phyloP scores from a whole-genome alignment of 2,329 filamentous ascomycete species.

The Teratosphaeria nubilosa region DNA sequence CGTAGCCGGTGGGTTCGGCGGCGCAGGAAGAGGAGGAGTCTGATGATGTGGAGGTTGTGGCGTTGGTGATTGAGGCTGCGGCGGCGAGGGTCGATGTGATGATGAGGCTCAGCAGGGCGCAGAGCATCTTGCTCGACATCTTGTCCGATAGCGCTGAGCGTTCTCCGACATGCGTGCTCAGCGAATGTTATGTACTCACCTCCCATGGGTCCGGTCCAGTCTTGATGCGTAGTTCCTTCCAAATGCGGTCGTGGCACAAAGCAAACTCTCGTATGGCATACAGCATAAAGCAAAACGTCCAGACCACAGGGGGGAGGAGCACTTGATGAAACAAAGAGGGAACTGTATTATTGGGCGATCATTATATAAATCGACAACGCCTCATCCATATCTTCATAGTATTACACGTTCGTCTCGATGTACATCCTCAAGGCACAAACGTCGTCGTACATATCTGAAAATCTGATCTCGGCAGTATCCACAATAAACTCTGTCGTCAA shows the following conservation, averaged over 20 bases:
- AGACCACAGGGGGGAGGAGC: not conserved
- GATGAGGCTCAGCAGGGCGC: not conserved
- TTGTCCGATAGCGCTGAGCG: not conserved
- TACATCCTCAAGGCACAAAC: not conserved
- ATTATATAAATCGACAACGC: not conserved
- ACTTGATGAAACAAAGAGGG: not conserved
- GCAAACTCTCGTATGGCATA: not conserved
- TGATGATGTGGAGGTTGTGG: not conserved
- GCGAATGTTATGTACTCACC: not conserved
- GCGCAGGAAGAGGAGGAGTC: not conserved
- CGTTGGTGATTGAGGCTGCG: not conserved
- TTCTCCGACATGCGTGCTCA: not conserved
- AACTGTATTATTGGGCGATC: not conserved
- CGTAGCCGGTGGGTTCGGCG: not conserved
- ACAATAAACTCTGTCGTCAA: not conserved
- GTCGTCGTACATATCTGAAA: not conserved
- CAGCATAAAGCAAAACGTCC: not conserved
- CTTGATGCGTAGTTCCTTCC: not conserved
- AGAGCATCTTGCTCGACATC: not conserved
- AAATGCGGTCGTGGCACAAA: not conserved
- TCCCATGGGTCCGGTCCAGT: not conserved
- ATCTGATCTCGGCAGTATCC: not conserved
- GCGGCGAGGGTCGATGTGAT: not conserved
- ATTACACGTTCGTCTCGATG: not conserved
- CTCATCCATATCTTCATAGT: not conserved